Evolutionary conservation across 164 flowering plant species (phyloP).

Genomic region (Kalanchoe fedtschenkoi): DNA sequence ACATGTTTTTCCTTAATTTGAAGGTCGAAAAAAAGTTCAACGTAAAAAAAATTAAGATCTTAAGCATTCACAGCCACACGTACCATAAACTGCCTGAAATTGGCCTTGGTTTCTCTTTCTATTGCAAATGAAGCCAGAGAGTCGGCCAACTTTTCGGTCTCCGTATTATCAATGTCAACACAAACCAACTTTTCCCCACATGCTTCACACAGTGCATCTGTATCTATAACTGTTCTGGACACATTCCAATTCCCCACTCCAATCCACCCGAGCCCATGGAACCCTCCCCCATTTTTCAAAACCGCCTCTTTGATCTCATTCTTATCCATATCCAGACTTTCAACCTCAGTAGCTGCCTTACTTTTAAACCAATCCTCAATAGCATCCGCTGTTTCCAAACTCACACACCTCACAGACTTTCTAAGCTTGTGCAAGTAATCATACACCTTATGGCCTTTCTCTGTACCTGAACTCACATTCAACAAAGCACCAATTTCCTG

Average conservation of each 20-base stretch:
- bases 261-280: slow-evolving; percentile 90
- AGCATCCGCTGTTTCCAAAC: slow-evolving; percentile 33
- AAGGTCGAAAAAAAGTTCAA: neutral
- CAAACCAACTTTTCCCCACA: slow-evolving; percentile 54
- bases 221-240: slow-evolving; percentile 25
- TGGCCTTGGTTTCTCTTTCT: slow-evolving; percentile 55
- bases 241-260: slow-evolving; percentile 69
- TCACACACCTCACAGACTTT: slow-evolving; percentile 34
- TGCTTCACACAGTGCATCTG: slow-evolving; percentile 34
- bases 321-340: slow-evolving; percentile 21
- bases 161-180: slow-evolving; percentile 60
- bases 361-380: slow-evolving; percentile 62
- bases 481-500: slow-evolving; percentile 50
- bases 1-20: too few species aligned
- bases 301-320: slow-evolving; percentile 30
- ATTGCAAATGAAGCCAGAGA: slow-evolving; percentile 63
- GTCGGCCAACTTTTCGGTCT: slow-evolving; percentile 64
- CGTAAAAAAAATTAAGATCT: neutral
- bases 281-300: slow-evolving; percentile 77
- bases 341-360: slow-evolving; percentile 25
- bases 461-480: slow-evolving; percentile 38
- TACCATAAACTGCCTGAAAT: slow-evolving; percentile 66
- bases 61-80: neutral
- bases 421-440: slow-evolving; percentile 70
- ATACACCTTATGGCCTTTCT: slow-evolving; percentile 52